Percentiles rank a stretch among this genome's conserved stretches.
These are phyloP conservation scores for Astraeus odoratus DNA, from an alignment of 768 basidiomycete genomes.

Conservation along the genomic window DNA sequence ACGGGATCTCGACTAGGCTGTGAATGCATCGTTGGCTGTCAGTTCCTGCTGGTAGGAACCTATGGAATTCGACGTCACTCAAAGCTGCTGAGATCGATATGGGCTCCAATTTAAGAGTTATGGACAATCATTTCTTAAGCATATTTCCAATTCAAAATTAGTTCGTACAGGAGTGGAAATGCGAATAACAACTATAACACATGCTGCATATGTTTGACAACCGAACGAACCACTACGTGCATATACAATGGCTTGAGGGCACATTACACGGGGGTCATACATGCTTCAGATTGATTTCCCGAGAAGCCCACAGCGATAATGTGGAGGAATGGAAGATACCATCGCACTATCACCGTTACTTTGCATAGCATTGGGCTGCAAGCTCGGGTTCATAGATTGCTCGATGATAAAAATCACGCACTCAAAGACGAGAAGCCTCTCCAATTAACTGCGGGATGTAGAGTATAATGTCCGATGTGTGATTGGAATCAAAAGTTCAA, in stretches of 20 bases:
- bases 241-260: neutral
- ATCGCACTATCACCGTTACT: conserved; percentile 32
- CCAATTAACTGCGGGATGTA: conserved; percentile 3
- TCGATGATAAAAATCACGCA: conserved; percentile 4
- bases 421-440: too few species aligned
- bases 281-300: conserved; percentile 48
- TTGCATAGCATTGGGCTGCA: conserved; percentile 2
- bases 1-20: too few species aligned
- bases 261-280: conserved; percentile 41
- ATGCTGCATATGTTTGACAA: conserved; percentile 40
- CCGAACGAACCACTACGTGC: conserved; percentile 59
- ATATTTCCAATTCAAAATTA: too few species aligned
- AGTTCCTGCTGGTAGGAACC: too few species aligned
- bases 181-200: neutral
- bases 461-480: conserved; percentile 8
- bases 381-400: conserved; percentile 15
- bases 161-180: too few species aligned
- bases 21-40: too few species aligned
- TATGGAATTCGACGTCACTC: too few species aligned
- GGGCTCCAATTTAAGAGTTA: too few species aligned
- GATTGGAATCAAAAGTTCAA: conserved; percentile 9
- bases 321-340: conserved; percentile 25
- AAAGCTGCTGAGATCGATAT: too few species aligned
- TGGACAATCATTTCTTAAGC: too few species aligned
- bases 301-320: conserved; percentile 31